Conservation (phyloP, 495 filamentous ascomycete species). For the Glonium stellatum region DNA sequence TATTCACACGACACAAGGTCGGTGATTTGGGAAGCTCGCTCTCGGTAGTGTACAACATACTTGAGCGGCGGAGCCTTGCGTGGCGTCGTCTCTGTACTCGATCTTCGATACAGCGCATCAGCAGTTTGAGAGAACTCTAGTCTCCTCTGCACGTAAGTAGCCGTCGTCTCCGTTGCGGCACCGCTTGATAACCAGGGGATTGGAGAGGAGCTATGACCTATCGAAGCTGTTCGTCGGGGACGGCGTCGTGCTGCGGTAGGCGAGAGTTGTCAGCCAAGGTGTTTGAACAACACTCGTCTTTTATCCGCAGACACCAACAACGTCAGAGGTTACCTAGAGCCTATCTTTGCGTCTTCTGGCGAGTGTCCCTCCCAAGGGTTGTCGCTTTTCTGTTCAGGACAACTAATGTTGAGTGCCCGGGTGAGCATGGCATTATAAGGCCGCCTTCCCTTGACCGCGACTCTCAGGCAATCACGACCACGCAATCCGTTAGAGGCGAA, state of each 20-base stretch:
- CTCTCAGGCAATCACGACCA: constrained; percentile 23
- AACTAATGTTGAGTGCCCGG: not conserved
- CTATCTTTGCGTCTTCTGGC: not conserved
- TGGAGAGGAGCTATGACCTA: constrained; percentile 23
- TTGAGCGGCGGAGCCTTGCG: not conserved
- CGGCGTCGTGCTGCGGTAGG: not conserved
- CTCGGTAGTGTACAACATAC: constrained; percentile 3
- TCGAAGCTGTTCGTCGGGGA: not conserved
- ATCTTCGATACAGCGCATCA: not conserved
- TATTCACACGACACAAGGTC: constrained; percentile 17
- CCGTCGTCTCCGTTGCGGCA: constrained; percentile 11
- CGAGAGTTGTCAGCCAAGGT: not conserved
- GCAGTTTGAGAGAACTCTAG: not conserved
- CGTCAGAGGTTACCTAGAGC: not conserved
- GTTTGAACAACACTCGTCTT: not conserved
- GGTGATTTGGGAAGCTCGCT: constrained; percentile 4
- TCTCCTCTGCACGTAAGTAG: constrained; percentile 18
- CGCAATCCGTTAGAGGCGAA: constrained; percentile 15
- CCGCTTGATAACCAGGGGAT: constrained; percentile 7
- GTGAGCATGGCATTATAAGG: constrained; percentile 4
- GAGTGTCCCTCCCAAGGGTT: not conserved
- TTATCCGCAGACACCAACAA: not conserved
- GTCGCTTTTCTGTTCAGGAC: not conserved
- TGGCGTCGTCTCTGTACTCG: not conserved
- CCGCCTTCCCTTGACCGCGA: not conserved